Conservation (phyloP, 306 rosid genomes). For the Alnus glutinosa region DNA sequence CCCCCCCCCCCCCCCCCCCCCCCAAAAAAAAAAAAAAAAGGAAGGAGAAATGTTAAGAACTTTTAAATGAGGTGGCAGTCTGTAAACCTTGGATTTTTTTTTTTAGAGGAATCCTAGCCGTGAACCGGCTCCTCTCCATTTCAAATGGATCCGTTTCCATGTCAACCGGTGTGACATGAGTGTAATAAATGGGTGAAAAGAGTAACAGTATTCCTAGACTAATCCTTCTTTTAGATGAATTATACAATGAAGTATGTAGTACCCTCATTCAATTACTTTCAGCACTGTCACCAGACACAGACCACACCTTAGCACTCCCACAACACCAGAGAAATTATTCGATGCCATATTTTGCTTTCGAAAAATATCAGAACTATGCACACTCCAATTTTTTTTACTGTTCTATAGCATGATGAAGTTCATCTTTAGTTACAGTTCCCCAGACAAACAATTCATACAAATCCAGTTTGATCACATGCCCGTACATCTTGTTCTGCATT, state of each 20-base stretch:
- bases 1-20: no score
- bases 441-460: neutral
- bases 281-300: neutral
- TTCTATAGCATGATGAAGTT: neutral
- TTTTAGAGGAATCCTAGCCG: no score
- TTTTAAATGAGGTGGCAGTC: no score
- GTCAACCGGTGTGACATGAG: neutral
- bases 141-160: constrained; percentile 24
- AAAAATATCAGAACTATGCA: neutral
- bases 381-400: neutral
- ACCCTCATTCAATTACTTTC: neutral
- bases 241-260: neutral
- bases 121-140: no score
- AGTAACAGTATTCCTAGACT: no score
- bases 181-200: no score
- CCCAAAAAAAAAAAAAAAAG: no score
- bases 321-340: neutral
- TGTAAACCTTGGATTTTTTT: no score
- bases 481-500: neutral
- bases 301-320: neutral
- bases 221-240: neutral
- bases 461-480: neutral
- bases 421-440: neutral
- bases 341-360: neutral
- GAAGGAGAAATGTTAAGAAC: no score